Evolutionary conservation across 2,329 filamentous ascomycete genomes (phyloP).

Genomic region (Chrysosporium queenslandicum): DNA sequence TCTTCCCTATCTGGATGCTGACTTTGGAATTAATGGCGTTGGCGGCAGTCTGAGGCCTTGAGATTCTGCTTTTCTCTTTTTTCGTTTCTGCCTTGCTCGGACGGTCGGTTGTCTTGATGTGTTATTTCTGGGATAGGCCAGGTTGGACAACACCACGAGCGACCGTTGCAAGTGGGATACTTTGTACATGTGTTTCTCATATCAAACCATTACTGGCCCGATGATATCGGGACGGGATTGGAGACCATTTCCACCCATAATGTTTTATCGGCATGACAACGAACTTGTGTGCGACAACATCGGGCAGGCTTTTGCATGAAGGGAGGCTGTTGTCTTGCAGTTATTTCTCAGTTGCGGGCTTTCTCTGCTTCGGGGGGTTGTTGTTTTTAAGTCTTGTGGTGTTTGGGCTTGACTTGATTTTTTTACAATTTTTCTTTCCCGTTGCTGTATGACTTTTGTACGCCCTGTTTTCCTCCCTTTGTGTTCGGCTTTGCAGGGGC

Average conservation of each 20-base stretch:
- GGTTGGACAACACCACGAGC: neutral
- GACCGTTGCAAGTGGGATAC: constrained; percentile 1
- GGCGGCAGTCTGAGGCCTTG: neutral
- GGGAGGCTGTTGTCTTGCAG: constrained; percentile 3
- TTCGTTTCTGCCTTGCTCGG: neutral
- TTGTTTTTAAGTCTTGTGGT: neutral
- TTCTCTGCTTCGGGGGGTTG: neutral
- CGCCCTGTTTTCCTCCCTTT: too few relatives aligned
- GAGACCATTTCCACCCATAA: neutral
- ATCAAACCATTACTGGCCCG: neutral
- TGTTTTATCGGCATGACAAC: constrained; percentile 1
- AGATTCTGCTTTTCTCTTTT: neutral
- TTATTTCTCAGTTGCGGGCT: neutral
- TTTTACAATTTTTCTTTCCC: neutral
- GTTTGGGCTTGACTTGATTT: neutral
- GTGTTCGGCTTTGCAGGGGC: neutral
- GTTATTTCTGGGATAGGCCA: neutral
- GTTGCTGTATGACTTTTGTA: neutral
- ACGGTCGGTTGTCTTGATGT: neutral
- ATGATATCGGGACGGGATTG: neutral
- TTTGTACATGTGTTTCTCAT: constrained; percentile 8
- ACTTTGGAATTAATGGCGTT: neutral
- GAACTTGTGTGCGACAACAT: neutral
- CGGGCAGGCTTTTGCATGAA: constrained; percentile 1
- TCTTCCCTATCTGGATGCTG: neutral